A percentile compares a stretch with the other conserved stretches of the same genome.
Conservation (phyloP, 306 rosid species). For the Prunus mira region DNA sequence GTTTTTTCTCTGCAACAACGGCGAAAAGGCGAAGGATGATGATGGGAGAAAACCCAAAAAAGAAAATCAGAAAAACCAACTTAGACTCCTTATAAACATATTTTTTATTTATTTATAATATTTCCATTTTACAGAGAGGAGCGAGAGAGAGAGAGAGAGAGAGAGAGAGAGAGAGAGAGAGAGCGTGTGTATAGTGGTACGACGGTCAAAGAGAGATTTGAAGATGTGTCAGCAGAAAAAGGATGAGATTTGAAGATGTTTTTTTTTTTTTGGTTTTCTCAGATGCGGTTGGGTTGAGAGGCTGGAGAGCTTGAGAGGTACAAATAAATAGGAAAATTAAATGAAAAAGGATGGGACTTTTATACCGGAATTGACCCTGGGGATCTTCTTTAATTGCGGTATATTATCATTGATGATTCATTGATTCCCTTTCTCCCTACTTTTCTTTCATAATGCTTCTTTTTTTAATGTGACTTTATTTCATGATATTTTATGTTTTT, state of each 20-base stretch:
- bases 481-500: background rate
- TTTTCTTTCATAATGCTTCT: background rate
- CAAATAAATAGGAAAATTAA: background rate
- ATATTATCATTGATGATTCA: background rate
- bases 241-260: background rate
- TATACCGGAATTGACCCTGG: constrained; percentile 31
- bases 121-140: background rate
- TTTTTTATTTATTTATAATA: background rate
- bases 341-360: background rate
- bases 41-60: constrained; percentile 30
- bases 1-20: constrained; percentile 50
- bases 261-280: background rate
- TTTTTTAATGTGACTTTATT: background rate
- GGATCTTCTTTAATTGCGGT: constrained; percentile 23
- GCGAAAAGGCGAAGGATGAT: constrained; percentile 54
- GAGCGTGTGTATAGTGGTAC: constrained; percentile 38
- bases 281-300: background rate
- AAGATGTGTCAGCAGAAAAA: constrained; percentile 30
- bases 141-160: constrained; percentile 7
- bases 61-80: background rate
- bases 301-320: background rate
- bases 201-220: constrained; percentile 87
- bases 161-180: constrained; percentile 14
- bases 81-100: background rate
- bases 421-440: background rate